Evolutionary conservation across 768 basidiomycete genomes (phyloP).

Genomic region (Calocybe indica): DNA sequence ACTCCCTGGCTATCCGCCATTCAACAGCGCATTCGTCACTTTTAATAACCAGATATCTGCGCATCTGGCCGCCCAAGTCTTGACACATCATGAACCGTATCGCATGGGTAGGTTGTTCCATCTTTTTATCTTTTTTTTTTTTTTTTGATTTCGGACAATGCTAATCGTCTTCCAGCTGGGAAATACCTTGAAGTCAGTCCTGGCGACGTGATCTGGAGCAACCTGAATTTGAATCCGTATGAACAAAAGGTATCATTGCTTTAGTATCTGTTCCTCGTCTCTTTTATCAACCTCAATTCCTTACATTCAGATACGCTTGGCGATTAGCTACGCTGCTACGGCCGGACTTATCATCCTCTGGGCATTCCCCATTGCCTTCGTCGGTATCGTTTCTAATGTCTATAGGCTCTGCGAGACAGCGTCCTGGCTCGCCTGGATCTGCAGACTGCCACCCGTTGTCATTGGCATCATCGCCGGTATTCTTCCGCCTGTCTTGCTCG

Average conservation of each 20-base stretch:
- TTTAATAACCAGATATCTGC: constrained; percentile 93
- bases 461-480: constrained; percentile 85
- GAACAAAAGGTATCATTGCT: constrained; percentile 48
- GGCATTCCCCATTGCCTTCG: constrained; percentile 83
- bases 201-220: constrained; percentile 88
- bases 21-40: constrained; percentile 79
- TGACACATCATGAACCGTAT: constrained; percentile 79
- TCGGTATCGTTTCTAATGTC: constrained; percentile 84
- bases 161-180: constrained; percentile 22
- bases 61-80: constrained; percentile 73
- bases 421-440: constrained; percentile 82
- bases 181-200: constrained; percentile 82
- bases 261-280: neutral
- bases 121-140: neutral
- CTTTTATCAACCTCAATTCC: neutral
- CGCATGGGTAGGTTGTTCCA: constrained; percentile 50
- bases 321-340: constrained; percentile 69
- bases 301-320: constrained; percentile 36
- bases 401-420: constrained; percentile 56
- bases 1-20: constrained; percentile 41
- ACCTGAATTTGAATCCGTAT: constrained; percentile 86
- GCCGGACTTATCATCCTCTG: constrained; percentile 80
- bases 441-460: constrained; percentile 54
- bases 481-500: constrained; percentile 80
- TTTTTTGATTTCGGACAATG: too few relatives aligned